A percentile compares a stretch with the other conserved stretches of the same genome.
These are phyloP conservation scores for Sphaerostilbella broomeana DNA, from an alignment of 2,329 filamentous ascomycete species.

Conservation along the genomic window DNA sequence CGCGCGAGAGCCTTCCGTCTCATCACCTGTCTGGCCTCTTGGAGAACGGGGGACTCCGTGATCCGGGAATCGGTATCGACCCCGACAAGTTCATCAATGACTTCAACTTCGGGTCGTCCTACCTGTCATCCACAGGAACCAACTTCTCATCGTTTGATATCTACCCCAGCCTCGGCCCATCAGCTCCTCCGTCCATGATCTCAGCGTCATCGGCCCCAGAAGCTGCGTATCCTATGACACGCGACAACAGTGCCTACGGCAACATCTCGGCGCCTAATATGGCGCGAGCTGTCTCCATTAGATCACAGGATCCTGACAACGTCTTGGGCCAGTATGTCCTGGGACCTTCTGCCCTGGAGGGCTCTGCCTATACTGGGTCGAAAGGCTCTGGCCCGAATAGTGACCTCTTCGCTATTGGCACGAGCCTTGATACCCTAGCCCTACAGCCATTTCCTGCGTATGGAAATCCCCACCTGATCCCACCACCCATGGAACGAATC, in stretches of 20 bases:
- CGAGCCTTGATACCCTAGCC: constrained; percentile 21
- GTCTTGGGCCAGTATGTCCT: constrained; percentile 18
- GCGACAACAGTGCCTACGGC: constrained; percentile 36
- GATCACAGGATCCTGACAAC: constrained; percentile 25
- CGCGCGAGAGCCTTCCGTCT: constrained; percentile 23
- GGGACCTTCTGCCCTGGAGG: constrained; percentile 14
- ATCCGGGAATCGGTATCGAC: constrained; percentile 31
- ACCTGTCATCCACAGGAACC: constrained; percentile 20
- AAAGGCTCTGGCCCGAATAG: constrained; percentile 27
- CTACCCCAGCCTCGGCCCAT: constrained; percentile 25
- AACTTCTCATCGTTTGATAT: constrained; percentile 20
- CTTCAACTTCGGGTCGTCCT: constrained; percentile 19
- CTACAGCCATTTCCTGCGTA: constrained; percentile 26
- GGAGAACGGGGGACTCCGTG: constrained; percentile 30
- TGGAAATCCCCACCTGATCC: constrained; percentile 23
- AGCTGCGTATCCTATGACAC: constrained; percentile 33
- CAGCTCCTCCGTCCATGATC: constrained; percentile 37
- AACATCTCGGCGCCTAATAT: constrained; percentile 28
- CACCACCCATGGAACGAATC: constrained; percentile 40
- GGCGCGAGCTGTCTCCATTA: constrained; percentile 32
- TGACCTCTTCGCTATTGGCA: constrained; percentile 34
- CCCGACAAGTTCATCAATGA: constrained; percentile 34
- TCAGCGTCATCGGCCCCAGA: constrained; percentile 35
- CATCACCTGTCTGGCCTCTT: constrained; percentile 30
- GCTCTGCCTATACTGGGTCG: constrained; percentile 14